phyloP scores from a whole-genome alignment of 2,329 filamentous ascomycete species.

The Nectriaceae sp. region DNA sequence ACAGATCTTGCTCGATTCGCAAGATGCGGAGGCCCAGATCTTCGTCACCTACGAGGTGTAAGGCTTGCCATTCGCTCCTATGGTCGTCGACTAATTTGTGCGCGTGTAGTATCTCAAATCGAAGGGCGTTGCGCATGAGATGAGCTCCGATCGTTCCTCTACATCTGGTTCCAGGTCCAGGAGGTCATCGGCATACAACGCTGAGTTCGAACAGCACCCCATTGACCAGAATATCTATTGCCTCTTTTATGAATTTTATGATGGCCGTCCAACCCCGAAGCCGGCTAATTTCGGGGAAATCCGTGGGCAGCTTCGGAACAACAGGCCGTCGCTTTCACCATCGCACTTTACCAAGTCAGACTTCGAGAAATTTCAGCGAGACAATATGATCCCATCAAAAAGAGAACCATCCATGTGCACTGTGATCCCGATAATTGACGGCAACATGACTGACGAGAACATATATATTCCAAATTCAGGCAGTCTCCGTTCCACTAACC shows the following conservation, averaged over 20 bases:
- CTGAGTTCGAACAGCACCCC: slow-evolving; percentile 39
- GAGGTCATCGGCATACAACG: slow-evolving; percentile 29
- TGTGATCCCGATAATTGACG: slow-evolving; percentile 35
- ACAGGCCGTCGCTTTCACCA: slow-evolving; percentile 38
- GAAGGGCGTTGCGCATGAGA: no score
- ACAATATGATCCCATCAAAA: slow-evolving; percentile 32
- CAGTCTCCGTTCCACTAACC: slow-evolving; percentile 22
- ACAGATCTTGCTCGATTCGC: slow-evolving; percentile 23
- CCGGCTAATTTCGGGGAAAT: no score
- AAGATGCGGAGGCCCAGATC: slow-evolving; percentile 26
- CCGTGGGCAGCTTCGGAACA: no score
- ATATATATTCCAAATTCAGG: slow-evolving; percentile 1
- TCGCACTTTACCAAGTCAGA: slow-evolving; percentile 33
- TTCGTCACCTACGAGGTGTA: slow-evolving; percentile 24
- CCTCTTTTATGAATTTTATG: slow-evolving; percentile 29
- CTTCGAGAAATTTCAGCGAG: slow-evolving; percentile 31
- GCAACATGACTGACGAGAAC: no score
- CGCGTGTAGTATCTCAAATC: no score
- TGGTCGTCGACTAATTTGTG: slow-evolving; percentile 12
- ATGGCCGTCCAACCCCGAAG: slow-evolving; percentile 25
- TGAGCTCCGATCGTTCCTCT: no score
- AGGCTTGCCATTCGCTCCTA: slow-evolving; percentile 4
- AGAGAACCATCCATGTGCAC: slow-evolving; percentile 35
- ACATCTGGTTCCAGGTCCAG: slow-evolving; percentile 11
- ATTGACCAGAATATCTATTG: slow-evolving; percentile 36